phyloP scores from a whole-genome alignment of 1,284 basidiomycete genomes.

The Pseudozyma sp. region DNA sequence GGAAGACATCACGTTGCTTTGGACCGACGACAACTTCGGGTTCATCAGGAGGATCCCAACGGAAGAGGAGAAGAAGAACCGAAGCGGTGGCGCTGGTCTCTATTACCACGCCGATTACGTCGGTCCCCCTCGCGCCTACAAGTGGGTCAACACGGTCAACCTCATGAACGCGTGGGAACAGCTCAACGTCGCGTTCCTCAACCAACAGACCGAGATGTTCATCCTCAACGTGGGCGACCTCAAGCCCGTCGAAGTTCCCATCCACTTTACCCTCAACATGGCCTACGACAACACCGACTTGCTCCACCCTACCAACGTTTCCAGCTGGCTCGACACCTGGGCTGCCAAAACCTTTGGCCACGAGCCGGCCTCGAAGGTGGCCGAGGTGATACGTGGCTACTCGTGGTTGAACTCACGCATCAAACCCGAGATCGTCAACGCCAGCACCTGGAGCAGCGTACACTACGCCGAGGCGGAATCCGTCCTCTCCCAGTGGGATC shows the following conservation, averaged over 20 bases:
- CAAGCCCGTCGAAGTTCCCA: constrained; percentile 77
- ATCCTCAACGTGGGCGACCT: constrained; percentile 74
- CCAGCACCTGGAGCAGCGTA: constrained; percentile 75
- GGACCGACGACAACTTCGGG: constrained; percentile 69
- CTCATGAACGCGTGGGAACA: constrained; percentile 54
- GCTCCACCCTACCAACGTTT: constrained; percentile 42
- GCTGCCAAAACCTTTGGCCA: constrained; percentile 77
- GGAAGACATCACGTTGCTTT: constrained; percentile 70
- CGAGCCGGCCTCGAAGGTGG: constrained; percentile 68
- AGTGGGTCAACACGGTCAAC: constrained; percentile 68
- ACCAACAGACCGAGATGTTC: constrained; percentile 64
- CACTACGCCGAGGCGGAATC: constrained; percentile 77
- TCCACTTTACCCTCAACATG: constrained; percentile 77
- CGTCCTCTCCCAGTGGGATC: constrained; percentile 11
- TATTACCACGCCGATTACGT: constrained; percentile 75
- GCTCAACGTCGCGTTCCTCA: constrained; percentile 44
- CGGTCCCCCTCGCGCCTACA: constrained; percentile 69
- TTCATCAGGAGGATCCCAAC: constrained; percentile 70
- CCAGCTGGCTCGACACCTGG: constrained; percentile 75
- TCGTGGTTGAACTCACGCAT: constrained; percentile 76
- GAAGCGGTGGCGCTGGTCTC: constrained; percentile 77
- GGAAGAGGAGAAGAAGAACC: constrained; percentile 71
- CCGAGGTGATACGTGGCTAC: constrained; percentile 74
- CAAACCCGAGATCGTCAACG: constrained; percentile 77
- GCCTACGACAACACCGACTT: constrained; percentile 74